Evolutionary conservation across 495 filamentous ascomycete genomes (phyloP), one percentile per base, ranked within the genome.

Genomic region (Friedmanniomyces simplex): DNA sequence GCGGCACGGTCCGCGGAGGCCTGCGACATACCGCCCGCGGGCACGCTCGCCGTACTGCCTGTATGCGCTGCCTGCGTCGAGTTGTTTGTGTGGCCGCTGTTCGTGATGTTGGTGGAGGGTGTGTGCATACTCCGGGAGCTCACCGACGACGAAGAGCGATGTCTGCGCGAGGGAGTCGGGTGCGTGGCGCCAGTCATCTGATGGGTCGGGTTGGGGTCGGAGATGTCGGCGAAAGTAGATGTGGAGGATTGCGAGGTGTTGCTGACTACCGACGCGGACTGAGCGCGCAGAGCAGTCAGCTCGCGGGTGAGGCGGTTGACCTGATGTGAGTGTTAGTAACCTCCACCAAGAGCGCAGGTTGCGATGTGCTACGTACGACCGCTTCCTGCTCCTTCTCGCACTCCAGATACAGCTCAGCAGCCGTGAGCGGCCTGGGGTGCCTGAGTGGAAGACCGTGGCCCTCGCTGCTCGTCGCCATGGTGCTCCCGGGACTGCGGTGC

Each of bases 331-430:
- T 47, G n/a, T n/a, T n/a, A n/a, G n/a, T n/a, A n/a, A n/a, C n/a
- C n/a, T n/a, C n/a, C n/a, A n/a, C n/a, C 21, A 46, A n/a, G 16
- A 12, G 55, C 28, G 16, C 11, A 30, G 46, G 22, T 52, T 25
- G 14, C 16, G 10, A 26, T n/a, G 36, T 25, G 25, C 2, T 16
- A 73, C 80, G 54, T 78, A 91, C 91, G 65, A 95, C 83, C n/a
- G 88, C 85, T 69, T 96, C 91, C 66, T 96, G 91, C 65, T 95
- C 91, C 66, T 91, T 89, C 72, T 96, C 91, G 37, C 95, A 76
- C 69, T 91, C 81, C 60, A 85, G 72, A 71, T 95, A 89, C 39
- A 96, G 74, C 66, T 95, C 91, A 1, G 87, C 87, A 11, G 89
- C 84, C 0, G 91, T 95, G 59, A 95, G 69, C 0, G 89, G 91